Conservation (phyloP, 495 filamentous ascomycete species). For the Xylaria longipes region DNA sequence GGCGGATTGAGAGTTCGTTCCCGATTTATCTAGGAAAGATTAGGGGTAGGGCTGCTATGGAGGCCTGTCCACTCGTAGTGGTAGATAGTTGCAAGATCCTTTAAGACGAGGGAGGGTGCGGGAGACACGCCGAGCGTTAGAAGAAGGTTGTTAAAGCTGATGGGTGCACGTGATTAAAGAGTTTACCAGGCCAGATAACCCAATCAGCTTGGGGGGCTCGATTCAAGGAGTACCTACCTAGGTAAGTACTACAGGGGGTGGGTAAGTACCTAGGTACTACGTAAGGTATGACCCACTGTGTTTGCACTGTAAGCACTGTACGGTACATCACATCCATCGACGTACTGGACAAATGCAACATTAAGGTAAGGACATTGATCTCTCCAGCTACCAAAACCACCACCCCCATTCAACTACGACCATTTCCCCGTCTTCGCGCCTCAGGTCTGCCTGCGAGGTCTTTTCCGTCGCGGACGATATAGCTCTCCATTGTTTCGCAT, state of each 20-base stretch:
- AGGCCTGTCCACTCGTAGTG: neutral
- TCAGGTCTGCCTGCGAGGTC: neutral
- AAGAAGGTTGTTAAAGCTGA: conserved; percentile 17
- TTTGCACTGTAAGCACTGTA: conserved; percentile 13
- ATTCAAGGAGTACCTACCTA: neutral
- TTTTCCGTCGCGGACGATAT: neutral
- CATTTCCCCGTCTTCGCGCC: neutral
- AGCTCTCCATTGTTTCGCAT: neutral
- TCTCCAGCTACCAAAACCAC: neutral
- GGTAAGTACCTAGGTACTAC: neutral
- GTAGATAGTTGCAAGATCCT: neutral
- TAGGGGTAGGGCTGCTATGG: neutral
- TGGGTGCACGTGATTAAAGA: conserved; percentile 24
- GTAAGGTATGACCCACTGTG: conserved; percentile 8
- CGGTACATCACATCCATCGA: conserved; percentile 1
- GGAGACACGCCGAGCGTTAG: neutral
- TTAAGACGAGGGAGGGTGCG: neutral
- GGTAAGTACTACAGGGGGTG: neutral
- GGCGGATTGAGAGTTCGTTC: neutral
- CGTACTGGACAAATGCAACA: conserved; percentile 16
- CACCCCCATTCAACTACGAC: neutral
- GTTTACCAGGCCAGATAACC: conserved; percentile 15
- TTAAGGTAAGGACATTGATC: conserved; percentile 3
- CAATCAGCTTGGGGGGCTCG: neutral
- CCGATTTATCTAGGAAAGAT: neutral